Base-by-base conservation (phyloP, 306 rosid species). In the Urtica urens region DNA sequence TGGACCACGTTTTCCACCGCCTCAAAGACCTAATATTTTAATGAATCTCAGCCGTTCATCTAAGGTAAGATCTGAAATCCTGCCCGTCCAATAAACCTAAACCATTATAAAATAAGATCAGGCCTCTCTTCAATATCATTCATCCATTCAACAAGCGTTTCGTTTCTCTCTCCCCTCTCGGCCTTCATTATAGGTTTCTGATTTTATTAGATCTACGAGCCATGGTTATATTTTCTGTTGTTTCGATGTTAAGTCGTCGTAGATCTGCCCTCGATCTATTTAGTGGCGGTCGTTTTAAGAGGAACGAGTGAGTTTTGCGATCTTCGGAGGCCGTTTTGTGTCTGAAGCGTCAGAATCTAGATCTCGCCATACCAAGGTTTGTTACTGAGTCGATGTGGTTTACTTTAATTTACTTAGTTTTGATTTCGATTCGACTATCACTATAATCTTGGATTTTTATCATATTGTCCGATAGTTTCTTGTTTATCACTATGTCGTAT, bases 201-300 rank as follows among this genome's bases (percentile, higher is more conserved):
- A 7, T 0, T 12, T 18, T 34, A 14, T 0, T 38, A 59, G 73
- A 59, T 71, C 58, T 26, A 2, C 10, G 10, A 4, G 4, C 0
- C 3, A 12, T 8, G 27, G 52, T 0, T 6, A 12, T 1, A n/a
- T 3, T 4, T 2, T 10, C 1, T 0, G 4, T 5, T 0, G 11
- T 40, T 0, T 26, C 0, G 10, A 1, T 2, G 1, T 10, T 0
- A 3, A 43, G 69, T 54, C 47, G 25, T 29, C 1, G 2, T 51
- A 25, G 66, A 61, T 76, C 76, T 4, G 29, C 0, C 37, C 34
- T 11, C 19, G 67, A 61, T 57, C 80, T 64, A 37, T 68, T 9
- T 0, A 5, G 2, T 3, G 63, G 43, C 49, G 61, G 47, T 16
- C 4, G 27, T 37, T 68, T 44, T 0, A 15, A 0, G 7, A 0